Evolutionary conservation across 2,329 filamentous ascomycete genomes (phyloP).

Genomic region (Claviceps spartinae): DNA sequence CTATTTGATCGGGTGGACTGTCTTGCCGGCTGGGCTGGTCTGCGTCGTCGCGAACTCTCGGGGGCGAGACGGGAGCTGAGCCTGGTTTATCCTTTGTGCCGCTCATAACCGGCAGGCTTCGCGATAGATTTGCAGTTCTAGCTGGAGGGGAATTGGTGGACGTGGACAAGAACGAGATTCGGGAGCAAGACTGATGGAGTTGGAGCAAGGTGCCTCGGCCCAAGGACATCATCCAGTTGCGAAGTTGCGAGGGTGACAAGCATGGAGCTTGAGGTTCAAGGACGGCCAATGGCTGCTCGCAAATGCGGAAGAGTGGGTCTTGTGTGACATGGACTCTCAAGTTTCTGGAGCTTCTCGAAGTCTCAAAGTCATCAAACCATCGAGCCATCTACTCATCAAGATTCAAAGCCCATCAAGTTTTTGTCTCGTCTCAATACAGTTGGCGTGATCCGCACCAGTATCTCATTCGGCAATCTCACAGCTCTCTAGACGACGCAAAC

Average conservation of each 20-base stretch:
- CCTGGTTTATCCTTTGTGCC: slow-evolving; percentile 17
- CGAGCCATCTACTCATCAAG: background rate
- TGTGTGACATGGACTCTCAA: background rate
- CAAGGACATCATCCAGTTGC: background rate
- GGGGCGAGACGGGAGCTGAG: slow-evolving; percentile 14
- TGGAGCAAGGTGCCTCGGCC: background rate
- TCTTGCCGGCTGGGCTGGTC: slow-evolving; percentile 5
- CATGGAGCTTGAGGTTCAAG: background rate
- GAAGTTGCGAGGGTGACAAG: background rate
- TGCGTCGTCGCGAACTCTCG: slow-evolving; percentile 17
- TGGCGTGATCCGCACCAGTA: background rate
- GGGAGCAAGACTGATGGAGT: background rate
- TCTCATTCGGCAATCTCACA: background rate
- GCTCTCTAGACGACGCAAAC: background rate
- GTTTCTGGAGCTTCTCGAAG: background rate
- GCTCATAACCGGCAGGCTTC: slow-evolving; percentile 13
- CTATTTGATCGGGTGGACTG: slow-evolving; percentile 21
- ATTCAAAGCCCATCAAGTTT: background rate
- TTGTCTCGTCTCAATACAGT: no score
- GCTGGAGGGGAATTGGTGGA: background rate
- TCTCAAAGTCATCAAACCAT: background rate
- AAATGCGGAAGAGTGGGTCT: background rate
- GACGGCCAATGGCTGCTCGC: background rate
- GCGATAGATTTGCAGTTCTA: background rate
- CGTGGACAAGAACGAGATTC: no score